Conservation (phyloP, 768 basidiomycete genomes). For the Leccinum obscurum region DNA sequence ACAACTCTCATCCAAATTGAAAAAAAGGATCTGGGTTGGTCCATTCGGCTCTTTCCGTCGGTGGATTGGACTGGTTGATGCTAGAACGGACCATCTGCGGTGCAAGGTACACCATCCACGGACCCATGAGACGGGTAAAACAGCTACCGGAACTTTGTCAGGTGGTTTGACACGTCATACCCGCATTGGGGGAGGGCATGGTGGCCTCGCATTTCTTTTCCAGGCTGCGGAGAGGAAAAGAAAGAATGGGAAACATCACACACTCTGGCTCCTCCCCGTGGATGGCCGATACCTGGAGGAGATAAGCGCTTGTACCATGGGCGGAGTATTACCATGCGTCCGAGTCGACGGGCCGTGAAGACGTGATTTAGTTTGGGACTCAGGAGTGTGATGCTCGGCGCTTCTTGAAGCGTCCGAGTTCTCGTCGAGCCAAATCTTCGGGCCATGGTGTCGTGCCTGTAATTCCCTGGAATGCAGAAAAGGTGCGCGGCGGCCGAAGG, state of each 20-base stretch:
- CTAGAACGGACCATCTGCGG: conserved; percentile 6
- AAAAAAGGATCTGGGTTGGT: conserved; percentile 3
- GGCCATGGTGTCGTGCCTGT: conserved; percentile 20
- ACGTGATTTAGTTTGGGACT: conserved; percentile 10
- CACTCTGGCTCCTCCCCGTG: not conserved
- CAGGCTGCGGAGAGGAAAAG: not conserved
- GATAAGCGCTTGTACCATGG: not conserved
- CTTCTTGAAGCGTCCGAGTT: conserved; percentile 18
- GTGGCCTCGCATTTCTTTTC: conserved; percentile 4
- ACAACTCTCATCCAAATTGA: not conserved
- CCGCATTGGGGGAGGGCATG: not conserved
- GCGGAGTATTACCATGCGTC: conserved; percentile 1
- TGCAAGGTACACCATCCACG: conserved; percentile 1
- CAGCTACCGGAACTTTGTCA: not conserved
- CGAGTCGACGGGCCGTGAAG: conserved; percentile 3
- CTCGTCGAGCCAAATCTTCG: conserved; percentile 11
- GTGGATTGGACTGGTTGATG: conserved; percentile 5
- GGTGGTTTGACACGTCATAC: not conserved
- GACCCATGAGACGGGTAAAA: not conserved
- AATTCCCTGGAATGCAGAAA: conserved; percentile 20
- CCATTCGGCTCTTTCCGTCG: not conserved
- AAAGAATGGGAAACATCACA: not conserved
- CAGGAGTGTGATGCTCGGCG: conserved; percentile 2
- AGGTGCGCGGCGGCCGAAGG: conserved; percentile 27
- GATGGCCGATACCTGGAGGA: conserved; percentile 9